These are phyloP conservation scores for Cutaneotrichosporon sp. DNA, from an alignment of 1,284 basidiomycete species.

Conservation along the genomic window DNA sequence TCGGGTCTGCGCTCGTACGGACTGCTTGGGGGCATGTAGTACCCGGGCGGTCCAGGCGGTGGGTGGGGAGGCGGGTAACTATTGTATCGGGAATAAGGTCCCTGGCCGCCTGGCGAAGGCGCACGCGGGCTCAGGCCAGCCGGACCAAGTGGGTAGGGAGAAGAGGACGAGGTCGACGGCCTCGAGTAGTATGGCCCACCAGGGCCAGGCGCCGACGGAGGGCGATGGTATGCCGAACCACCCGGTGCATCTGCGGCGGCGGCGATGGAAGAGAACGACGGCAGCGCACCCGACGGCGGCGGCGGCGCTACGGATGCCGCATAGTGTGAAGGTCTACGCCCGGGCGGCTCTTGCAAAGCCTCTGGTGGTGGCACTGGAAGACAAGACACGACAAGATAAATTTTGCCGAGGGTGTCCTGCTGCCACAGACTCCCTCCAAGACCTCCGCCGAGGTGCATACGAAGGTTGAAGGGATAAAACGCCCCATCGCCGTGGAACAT, in stretches of 20 bases:
- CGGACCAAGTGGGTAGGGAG: neutral
- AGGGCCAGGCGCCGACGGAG: neutral
- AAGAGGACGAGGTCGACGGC: conserved; percentile 1
- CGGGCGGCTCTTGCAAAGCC: conserved; percentile 15
- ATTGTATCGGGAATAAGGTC: neutral
- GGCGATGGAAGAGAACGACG: conserved; percentile 24
- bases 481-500: conserved; percentile 35
- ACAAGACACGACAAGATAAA: conserved; percentile 47
- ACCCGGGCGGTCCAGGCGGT: neutral
- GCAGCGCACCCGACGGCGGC: conserved; percentile 16
- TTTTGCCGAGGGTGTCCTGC: conserved; percentile 33
- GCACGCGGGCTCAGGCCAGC: neutral
- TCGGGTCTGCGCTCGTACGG: conserved; percentile 7
- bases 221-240: neutral
- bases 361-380: conserved; percentile 34
- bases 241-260: conserved; percentile 14
- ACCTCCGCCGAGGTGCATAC: conserved; percentile 48
- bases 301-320: conserved; percentile 8
- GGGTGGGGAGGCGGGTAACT: neutral
- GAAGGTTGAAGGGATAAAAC: conserved; percentile 42
- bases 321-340: neutral
- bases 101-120: neutral
- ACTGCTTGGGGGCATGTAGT: neutral
- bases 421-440: conserved; percentile 43
- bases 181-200: neutral